Conservation (phyloP, 352 stramenopile genomes). For the Pythium biforme region DNA sequence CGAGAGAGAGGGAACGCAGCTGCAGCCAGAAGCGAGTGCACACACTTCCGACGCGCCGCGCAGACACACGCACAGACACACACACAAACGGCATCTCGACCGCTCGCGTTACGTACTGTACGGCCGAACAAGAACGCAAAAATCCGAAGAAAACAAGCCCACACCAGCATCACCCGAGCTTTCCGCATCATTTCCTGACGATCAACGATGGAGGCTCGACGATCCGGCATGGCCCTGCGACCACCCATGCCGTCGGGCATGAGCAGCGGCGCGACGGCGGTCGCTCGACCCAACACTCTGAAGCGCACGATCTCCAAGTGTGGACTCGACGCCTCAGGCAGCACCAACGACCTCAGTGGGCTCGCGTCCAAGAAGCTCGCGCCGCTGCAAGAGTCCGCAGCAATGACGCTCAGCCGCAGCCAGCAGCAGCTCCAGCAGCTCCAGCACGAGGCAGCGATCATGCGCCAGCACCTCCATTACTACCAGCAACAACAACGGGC, state of each 20-base stretch:
- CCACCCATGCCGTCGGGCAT: conserved; percentile 1
- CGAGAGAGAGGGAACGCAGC: neutral
- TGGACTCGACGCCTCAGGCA: conserved; percentile 40
- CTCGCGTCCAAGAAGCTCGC: conserved; percentile 50
- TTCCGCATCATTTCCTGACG: conserved; percentile 10
- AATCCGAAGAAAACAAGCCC: neutral
- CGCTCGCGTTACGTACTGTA: neutral
- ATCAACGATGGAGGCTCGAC: conserved; percentile 20
- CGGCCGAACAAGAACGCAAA: conserved; percentile 6
- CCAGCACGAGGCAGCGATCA: conserved; percentile 4
- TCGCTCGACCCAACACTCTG: conserved; percentile 26
- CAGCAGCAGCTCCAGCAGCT: conserved; percentile 11
- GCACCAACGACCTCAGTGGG: conserved; percentile 18
- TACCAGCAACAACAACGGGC: conserved; percentile 10
- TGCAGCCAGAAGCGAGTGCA: conserved; percentile 10
- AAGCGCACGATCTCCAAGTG: conserved; percentile 84
- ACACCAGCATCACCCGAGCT: too few relatives aligned
- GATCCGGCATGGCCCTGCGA: conserved; percentile 12
- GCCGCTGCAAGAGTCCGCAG: conserved; percentile 16
- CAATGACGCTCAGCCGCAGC: neutral
- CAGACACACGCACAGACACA: neutral
- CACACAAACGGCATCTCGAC: neutral
- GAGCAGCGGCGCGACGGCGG: too few relatives aligned
- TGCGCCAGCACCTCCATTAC: conserved; percentile 11
- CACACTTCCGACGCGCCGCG: neutral